phyloP scores from a whole-genome alignment of 768 basidiomycete species.

The Kwoniella dejecticola region DNA sequence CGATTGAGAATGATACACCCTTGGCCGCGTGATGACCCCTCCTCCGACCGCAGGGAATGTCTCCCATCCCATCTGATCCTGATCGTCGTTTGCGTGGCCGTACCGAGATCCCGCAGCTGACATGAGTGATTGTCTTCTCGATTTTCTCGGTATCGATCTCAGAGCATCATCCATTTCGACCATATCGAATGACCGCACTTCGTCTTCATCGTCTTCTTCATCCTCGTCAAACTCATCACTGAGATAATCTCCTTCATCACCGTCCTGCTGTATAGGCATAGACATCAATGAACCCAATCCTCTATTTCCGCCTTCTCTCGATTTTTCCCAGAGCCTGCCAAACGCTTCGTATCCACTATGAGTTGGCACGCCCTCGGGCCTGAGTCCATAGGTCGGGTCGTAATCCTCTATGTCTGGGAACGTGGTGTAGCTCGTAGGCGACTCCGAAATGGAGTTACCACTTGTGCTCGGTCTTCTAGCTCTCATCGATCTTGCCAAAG shows the following conservation, averaged over 20 bases:
- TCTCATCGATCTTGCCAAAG: slow-evolving; percentile 7
- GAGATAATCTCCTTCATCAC: slow-evolving; percentile 52
- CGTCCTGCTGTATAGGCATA: slow-evolving; percentile 47
- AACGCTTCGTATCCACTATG: slow-evolving; percentile 81
- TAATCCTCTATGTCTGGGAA: slow-evolving; percentile 78
- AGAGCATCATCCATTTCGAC: slow-evolving; percentile 47
- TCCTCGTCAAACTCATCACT: slow-evolving; percentile 25
- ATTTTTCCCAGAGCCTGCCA: slow-evolving; percentile 64
- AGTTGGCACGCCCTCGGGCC: slow-evolving; percentile 83
- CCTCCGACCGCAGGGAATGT: slow-evolving; percentile 90
- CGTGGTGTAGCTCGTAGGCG: slow-evolving; percentile 56
- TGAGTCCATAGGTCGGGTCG: slow-evolving; percentile 93
- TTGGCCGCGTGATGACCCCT: slow-evolving; percentile 79
- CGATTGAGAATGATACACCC: slow-evolving; percentile 82
- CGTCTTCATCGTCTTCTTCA: slow-evolving; percentile 29
- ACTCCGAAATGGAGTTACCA: slow-evolving; percentile 38
- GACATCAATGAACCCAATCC: slow-evolving; percentile 58
- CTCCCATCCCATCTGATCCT: slow-evolving; percentile 69
- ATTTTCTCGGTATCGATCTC: slow-evolving; percentile 7
- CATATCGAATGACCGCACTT: slow-evolving; percentile 40
- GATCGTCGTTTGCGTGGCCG: slow-evolving; percentile 47
- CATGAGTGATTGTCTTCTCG: slow-evolving; percentile 17
- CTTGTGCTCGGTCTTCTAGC: slow-evolving; percentile 5
- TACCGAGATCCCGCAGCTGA: slow-evolving; percentile 18
- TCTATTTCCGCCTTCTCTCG: slow-evolving; percentile 47